phyloP scores from a whole-genome alignment of 2,329 filamentous ascomycete genomes.

The Penicillium rolfsii region DNA sequence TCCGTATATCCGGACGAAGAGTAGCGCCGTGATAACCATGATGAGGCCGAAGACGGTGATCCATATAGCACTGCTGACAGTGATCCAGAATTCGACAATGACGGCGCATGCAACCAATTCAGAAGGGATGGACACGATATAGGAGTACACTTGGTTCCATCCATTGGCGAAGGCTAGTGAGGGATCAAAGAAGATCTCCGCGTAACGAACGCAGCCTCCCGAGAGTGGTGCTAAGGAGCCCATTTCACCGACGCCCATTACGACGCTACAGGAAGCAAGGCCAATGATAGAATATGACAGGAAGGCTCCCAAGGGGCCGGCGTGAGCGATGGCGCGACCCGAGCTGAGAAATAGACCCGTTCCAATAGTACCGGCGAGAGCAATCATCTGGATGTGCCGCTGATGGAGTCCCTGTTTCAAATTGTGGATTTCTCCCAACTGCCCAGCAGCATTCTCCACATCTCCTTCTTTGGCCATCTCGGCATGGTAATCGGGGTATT shows the following conservation, averaged over 20 bases:
- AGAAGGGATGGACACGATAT: conserved; percentile 38
- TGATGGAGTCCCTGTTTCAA: conserved; percentile 36
- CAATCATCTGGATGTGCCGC: conserved; percentile 44
- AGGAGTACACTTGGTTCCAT: conserved; percentile 45
- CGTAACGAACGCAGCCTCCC: conserved; percentile 44
- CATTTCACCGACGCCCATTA: conserved; percentile 44
- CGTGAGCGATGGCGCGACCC: conserved; percentile 37
- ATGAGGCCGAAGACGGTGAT: conserved; percentile 45
- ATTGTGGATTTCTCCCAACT: conserved; percentile 26
- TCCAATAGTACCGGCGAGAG: conserved; percentile 43
- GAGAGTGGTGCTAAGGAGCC: conserved; percentile 43
- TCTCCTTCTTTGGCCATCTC: conserved; percentile 12
- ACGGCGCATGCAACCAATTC: conserved; percentile 41
- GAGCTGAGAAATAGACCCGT: conserved; percentile 44
- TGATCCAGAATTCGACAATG: conserved; percentile 45
- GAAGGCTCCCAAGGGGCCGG: conserved; percentile 39
- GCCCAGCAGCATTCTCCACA: conserved; percentile 26
- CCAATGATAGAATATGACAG: conserved; percentile 47
- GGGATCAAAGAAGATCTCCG: conserved; percentile 43
- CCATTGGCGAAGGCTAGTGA: conserved; percentile 42
- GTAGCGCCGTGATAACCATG: conserved; percentile 40
- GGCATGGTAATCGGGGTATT: conserved; percentile 9
- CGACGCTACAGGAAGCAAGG: conserved; percentile 38
- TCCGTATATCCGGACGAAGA: conserved; percentile 46
- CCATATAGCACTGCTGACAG: conserved; percentile 52